A percentile compares a stretch with the other conserved stretches of the same genome.
phyloP scores from a whole-genome alignment of 1,139 yeast genomes.

The Kodamaea ohmeri region DNA sequence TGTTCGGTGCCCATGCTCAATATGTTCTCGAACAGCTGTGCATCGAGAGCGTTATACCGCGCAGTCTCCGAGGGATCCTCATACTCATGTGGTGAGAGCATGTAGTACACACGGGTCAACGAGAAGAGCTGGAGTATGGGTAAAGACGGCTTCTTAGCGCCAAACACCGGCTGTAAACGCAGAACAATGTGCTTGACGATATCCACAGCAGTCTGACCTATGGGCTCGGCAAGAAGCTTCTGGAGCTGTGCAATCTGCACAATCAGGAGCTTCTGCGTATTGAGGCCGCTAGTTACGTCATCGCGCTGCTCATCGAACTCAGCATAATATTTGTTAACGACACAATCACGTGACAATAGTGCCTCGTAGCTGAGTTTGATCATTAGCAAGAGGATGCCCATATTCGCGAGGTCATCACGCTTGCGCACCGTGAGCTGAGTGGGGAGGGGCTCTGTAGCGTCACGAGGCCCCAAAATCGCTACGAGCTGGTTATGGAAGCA shows the following conservation, averaged over 20 bases:
- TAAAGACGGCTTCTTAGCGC: slow-evolving; percentile 9
- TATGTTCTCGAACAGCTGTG: slow-evolving; percentile 17
- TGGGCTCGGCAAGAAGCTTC: slow-evolving; percentile 7
- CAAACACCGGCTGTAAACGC: slow-evolving; percentile 9
- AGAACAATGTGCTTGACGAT: slow-evolving; percentile 9
- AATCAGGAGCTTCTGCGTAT: slow-evolving; percentile 3
- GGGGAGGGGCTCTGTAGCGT: slow-evolving; percentile 19
- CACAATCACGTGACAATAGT: slow-evolving; percentile 19
- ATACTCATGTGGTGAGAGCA: slow-evolving; percentile 10
- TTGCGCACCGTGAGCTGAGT: slow-evolving; percentile 24
- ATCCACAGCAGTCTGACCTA: slow-evolving; percentile 4
- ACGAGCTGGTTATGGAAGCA: slow-evolving; percentile 21
- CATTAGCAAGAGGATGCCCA: slow-evolving; percentile 32
- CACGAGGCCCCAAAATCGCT: slow-evolving; percentile 27
- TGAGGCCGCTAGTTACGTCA: slow-evolving; percentile 5
- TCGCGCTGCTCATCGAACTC: slow-evolving; percentile 4
- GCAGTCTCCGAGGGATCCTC: slow-evolving; percentile 13
- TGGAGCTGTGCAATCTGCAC: slow-evolving; percentile 6
- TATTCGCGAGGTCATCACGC: slow-evolving; percentile 32
- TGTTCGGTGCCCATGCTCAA: slow-evolving; percentile 17
- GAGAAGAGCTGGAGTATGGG: slow-evolving; percentile 11
- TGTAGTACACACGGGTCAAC: slow-evolving; percentile 10
- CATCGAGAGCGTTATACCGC: slow-evolving; percentile 14
- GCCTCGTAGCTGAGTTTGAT: slow-evolving; percentile 33
- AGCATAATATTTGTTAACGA: slow-evolving; percentile 9